phyloP scores from a whole-genome alignment of 2,329 filamentous ascomycete genomes.

The Boeremia exigua region DNA sequence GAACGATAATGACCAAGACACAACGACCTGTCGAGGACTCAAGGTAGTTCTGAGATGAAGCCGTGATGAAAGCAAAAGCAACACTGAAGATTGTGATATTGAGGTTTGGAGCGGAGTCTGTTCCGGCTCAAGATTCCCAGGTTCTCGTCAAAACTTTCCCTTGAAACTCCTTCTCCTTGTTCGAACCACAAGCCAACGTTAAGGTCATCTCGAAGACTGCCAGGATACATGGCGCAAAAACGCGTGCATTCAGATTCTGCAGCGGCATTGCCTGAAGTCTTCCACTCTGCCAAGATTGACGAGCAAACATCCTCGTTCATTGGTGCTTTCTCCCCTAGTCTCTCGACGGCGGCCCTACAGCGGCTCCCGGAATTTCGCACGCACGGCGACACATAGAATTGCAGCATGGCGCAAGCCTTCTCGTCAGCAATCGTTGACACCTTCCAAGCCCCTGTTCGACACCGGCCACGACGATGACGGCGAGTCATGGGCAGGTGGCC shows the following conservation, averaged over 20 bases:
- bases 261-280: conserved; percentile 41
- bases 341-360: conserved; percentile 52
- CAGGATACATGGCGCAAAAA: conserved; percentile 45
- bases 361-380: conserved; percentile 50
- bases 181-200: conserved; percentile 3
- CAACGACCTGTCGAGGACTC: no score
- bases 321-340: conserved; percentile 56
- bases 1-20: no score
- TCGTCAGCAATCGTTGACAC: conserved; percentile 54
- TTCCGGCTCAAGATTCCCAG: conserved; percentile 18
- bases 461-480: conserved; percentile 60
- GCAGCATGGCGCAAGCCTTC: conserved; percentile 58
- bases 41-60: no score
- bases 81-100: background rate
- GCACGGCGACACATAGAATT: conserved; percentile 58
- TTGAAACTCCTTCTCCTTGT: conserved; percentile 2
- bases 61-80: background rate
- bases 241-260: conserved; percentile 31
- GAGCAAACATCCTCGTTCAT: conserved; percentile 61
- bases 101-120: background rate
- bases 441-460: conserved; percentile 49
- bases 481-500: conserved; percentile 59
- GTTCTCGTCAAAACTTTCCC: conserved; percentile 20
- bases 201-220: no score
- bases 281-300: conserved; percentile 53